Evolutionary conservation across 805 yeast species (phyloP).

Genomic region (Yamadazyma takamatsuzukensis): DNA sequence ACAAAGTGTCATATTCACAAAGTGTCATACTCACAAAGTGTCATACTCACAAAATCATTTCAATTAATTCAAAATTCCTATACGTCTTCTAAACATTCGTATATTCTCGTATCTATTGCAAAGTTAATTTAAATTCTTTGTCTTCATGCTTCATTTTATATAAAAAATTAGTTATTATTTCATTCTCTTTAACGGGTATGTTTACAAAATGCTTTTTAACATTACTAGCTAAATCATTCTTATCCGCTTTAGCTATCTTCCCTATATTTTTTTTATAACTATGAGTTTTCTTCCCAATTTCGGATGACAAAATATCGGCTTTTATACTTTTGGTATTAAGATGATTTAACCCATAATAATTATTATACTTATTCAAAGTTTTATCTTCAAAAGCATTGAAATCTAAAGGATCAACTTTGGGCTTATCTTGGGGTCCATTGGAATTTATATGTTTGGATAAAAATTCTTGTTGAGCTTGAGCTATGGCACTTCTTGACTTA

Average conservation of each 20-base stretch:
- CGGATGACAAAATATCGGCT: slow-evolving; percentile 68
- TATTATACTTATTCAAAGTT: slow-evolving; percentile 67
- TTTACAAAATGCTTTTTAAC: slow-evolving; percentile 67
- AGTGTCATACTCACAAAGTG: no score
- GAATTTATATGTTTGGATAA: slow-evolving; percentile 66
- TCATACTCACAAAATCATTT: no score
- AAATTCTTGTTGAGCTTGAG: slow-evolving; percentile 64
- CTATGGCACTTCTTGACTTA: slow-evolving; percentile 49
- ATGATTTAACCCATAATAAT: slow-evolving; percentile 50
- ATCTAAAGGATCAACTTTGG: slow-evolving; percentile 58
- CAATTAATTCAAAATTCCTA: no score
- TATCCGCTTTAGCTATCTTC: slow-evolving; percentile 47
- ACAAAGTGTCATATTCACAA: no score
- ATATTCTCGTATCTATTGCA: no score
- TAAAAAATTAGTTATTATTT: slow-evolving; percentile 81
- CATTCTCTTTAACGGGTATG: slow-evolving; percentile 68
- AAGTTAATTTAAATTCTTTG: slow-evolving; percentile 37
- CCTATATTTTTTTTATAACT: slow-evolving; percentile 30
- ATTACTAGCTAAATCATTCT: slow-evolving; percentile 49
- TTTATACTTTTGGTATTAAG: slow-evolving; percentile 62
- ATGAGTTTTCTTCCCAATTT: slow-evolving; percentile 68
- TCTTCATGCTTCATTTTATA: slow-evolving; percentile 77
- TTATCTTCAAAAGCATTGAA: slow-evolving; percentile 60
- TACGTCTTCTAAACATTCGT: no score
- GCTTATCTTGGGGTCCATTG: slow-evolving; percentile 64